Conservation (phyloP, 2,329 filamentous ascomycete species). For the Exophiala alcalophila region DNA sequence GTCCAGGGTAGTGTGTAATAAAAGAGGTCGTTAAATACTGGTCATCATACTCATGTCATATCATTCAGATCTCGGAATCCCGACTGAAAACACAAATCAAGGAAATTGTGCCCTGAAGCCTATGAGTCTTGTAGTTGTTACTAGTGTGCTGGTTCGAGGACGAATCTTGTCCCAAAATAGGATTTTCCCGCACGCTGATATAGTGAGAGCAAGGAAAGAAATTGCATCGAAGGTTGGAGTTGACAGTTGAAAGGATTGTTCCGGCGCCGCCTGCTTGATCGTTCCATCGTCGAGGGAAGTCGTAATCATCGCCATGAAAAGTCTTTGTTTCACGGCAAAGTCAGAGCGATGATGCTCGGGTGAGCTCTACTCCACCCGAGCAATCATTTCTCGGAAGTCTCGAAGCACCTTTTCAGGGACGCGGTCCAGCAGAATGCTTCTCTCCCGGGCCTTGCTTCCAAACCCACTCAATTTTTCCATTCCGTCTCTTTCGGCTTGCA, state of each 20-base stretch:
- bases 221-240: too few relatives aligned
- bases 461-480: constrained; percentile 54
- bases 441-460: constrained; percentile 76
- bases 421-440: constrained; percentile 89
- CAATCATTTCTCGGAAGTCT: constrained; percentile 88
- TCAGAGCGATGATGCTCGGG: too few relatives aligned
- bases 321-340: too few relatives aligned
- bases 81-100: constrained; percentile 12
- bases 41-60: too few relatives aligned
- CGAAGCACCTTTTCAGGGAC: constrained; percentile 88
- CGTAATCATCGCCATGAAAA: constrained; percentile 8
- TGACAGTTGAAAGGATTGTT: too few relatives aligned
- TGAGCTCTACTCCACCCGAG: constrained; percentile 59
- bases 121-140: constrained; percentile 17
- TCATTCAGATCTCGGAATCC: constrained; percentile 5
- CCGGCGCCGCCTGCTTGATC: too few relatives aligned
- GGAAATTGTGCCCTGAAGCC: constrained; percentile 27
- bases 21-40: too few relatives aligned
- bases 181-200: too few relatives aligned
- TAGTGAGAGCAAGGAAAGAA: too few relatives aligned
- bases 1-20: too few relatives aligned
- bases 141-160: constrained; percentile 5
- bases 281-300: too few relatives aligned
- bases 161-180: constrained; percentile 4
- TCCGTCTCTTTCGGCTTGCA: constrained; percentile 68